Base-by-base conservation (phyloP, 164 flowering plant genomes). In the Piper betle region DNA sequence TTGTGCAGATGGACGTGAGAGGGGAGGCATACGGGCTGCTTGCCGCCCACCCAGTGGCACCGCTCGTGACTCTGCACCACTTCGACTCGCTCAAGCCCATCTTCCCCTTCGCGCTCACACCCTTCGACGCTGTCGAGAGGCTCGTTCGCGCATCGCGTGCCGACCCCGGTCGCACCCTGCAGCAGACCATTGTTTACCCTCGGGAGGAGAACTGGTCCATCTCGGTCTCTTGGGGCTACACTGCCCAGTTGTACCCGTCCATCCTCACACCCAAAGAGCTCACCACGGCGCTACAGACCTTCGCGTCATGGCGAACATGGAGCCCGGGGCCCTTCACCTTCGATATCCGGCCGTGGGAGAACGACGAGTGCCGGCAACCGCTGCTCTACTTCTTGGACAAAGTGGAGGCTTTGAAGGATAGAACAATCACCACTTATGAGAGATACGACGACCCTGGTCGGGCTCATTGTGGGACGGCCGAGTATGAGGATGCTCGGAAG, bases 11-110 rank as follows among this genome's bases (percentile, higher is more conserved):
- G n/a, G n/a, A n/a, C n/a, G n/a, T n/a, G n/a, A n/a, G n/a, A n/a
- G 86, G 83, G 5, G 70, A 75, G 53, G 69, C 79, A 3, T 84
- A 77, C 52, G 88, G 88, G 0, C 65, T 85, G 16, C 77, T 88
- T 2, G 83, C 96, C 7, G 84, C 97, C 1, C 97, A 91, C 73
- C 97, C 97, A 7, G 63, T 85, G 40, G 80, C 97, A 12, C 96
- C 94, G 4, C 65, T 91, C 59, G 85, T 85, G 37, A 77, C 97
- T 0, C 77, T 91, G 37, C 97, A 91, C 81, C 97, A 91, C 73
- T 80, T 91, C 5, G 92, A 88, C 68, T 74, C 71, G 40, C 81
- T 88, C 38, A 64, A 73, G 18, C 74, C 92, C 2, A 63, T 91
- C 18, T 76, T 84, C 65, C 90, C 96, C 0, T 59, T 40, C 37